Evolutionary conservation across 1,284 basidiomycete species (phyloP).

Genomic region (Sparassis latifolia): DNA sequence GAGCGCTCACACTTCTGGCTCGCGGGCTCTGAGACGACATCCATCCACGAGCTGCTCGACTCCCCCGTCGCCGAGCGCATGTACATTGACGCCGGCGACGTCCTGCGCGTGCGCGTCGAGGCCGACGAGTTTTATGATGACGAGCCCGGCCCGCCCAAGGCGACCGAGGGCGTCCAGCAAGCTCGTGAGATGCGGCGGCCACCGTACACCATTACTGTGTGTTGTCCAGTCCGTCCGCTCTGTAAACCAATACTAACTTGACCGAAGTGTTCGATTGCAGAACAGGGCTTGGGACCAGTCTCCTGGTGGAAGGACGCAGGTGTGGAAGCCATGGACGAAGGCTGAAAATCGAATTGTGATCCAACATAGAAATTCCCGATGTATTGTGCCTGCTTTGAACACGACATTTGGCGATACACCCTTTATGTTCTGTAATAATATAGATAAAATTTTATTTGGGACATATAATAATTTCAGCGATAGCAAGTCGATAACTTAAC

Average conservation of each 20-base stretch:
- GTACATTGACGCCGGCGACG: constrained; percentile 82
- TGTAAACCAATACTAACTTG: too few relatives aligned
- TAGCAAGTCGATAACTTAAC: too few relatives aligned
- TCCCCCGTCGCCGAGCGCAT: constrained; percentile 65
- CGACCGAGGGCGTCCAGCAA: constrained; percentile 56
- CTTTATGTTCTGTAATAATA: too few relatives aligned
- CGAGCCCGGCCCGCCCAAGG: constrained; percentile 81
- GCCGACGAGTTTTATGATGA: constrained; percentile 87
- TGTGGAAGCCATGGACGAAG: constrained; percentile 33
- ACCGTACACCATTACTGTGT: constrained; percentile 72
- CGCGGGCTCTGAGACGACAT: constrained; percentile 49
- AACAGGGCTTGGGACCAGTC: constrained; percentile 80
- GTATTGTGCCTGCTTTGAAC: too few relatives aligned
- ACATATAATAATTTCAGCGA: too few relatives aligned
- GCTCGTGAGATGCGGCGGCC: constrained; percentile 49
- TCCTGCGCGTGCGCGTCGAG: constrained; percentile 85
- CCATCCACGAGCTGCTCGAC: constrained; percentile 61
- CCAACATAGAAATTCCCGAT: too few relatives aligned
- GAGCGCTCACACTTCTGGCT: constrained; percentile 83
- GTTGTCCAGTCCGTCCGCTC: constrained; percentile 20
- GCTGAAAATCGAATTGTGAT: constrained; percentile 10
- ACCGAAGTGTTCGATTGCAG: constrained; percentile 77
- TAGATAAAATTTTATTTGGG: too few relatives aligned
- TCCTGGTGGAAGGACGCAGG: constrained; percentile 63
- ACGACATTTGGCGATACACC: too few relatives aligned